Conservation (phyloP, 2,329 filamentous ascomycete genomes). For the Claviceps capensis region DNA sequence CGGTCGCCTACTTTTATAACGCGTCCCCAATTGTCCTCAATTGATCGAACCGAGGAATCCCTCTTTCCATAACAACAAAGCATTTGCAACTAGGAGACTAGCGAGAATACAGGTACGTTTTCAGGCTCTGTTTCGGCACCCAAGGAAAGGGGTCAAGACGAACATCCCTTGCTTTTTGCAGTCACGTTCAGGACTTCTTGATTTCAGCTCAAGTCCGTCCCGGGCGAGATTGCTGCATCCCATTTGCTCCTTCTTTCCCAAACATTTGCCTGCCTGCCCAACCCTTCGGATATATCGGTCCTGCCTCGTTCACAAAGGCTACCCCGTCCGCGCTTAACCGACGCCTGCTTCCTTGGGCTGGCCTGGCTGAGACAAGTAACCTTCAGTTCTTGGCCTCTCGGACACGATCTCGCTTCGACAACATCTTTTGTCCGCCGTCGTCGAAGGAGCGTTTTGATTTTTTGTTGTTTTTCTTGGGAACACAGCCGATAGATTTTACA, state of each 20-base stretch:
- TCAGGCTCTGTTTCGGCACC: not conserved
- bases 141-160: not conserved
- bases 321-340: not conserved
- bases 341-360: slow-evolving; percentile 3
- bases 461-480: slow-evolving; percentile 11
- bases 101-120: slow-evolving; percentile 1
- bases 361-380: slow-evolving; percentile 1
- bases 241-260: not conserved
- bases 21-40: not conserved
- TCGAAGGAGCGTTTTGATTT: not conserved
- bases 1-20: slow-evolving; percentile 10
- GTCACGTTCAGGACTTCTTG: not conserved
- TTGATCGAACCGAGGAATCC: not conserved
- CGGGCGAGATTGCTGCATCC: not conserved
- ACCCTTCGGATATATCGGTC: not conserved
- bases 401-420: slow-evolving; percentile 6
- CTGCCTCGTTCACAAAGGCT: not conserved
- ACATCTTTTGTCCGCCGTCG: slow-evolving; percentile 11
- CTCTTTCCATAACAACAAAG: not conserved
- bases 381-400: not conserved
- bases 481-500: slow-evolving; percentile 10
- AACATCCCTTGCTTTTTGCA: not conserved
- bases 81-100: not conserved
- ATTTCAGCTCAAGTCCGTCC: not conserved
- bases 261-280: not conserved